Evolutionary conservation across 768 basidiomycete species (phyloP), one percentile per base, ranked within the genome.

Genomic region (Podaxis pistillaris): DNA sequence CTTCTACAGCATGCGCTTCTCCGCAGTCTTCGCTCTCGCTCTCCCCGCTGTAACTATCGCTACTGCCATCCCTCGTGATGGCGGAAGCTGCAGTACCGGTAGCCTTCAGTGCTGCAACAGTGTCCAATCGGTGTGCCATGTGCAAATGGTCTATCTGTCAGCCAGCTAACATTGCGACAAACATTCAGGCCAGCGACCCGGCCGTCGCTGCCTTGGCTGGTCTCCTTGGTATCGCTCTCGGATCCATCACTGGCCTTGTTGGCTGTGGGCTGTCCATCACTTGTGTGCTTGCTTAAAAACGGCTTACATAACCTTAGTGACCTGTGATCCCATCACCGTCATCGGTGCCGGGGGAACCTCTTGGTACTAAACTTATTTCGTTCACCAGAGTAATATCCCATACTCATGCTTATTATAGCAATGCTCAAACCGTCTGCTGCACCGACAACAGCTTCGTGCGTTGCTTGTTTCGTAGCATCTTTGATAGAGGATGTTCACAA

Each of bases 271-370:
- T 26, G 28, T 22, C 12, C 19, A 15, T n/a, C 40, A 15, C 17
- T 41, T 41, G 40, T 41, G n/a, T 19, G 4, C 28, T 28, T 53
- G 15, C 17, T 46, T 19, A 57, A 44, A 36, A 33, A 55, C 28
- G 49, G 30, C 19, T 19, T 59, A 19, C 24, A 49, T 47, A 28
- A 33, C 30, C 28, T 33, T 33, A 58, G 56, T 65, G 38, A 72
- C 65, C 62, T 74, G 72, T 63, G 64, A 53, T 60, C 73, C 73
- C 24, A 64, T 74, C 60, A 51, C 65, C 44, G 66, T 71, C 54
- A 57, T 71, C 46, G 70, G 69, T 9, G 51, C 61, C 50, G 67
- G 65, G 7, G 64, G 67, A 26, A 65, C 59, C 56, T 65, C 67
- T 22, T 74, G 73, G 72, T 73, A 57, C 28, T 5, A 28, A 28